Evolutionary conservation across 345 rosid species (phyloP).

Genomic region (Excoecaria cochinchinensis): DNA sequence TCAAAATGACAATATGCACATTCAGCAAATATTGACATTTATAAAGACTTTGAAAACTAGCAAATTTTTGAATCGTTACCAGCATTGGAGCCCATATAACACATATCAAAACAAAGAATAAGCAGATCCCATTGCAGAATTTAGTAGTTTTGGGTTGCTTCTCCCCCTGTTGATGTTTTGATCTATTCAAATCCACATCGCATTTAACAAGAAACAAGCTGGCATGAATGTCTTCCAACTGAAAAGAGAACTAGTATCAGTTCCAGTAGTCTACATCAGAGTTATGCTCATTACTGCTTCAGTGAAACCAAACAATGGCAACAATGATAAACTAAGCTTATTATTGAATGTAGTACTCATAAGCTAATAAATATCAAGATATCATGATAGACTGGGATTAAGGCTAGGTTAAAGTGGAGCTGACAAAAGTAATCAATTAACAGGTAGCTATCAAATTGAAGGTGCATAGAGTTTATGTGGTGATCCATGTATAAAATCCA

Average conservation of each 20-base stretch:
- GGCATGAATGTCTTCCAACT: constrained; percentile 52
- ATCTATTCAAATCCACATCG: constrained; percentile 36
- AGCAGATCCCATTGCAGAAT: constrained; percentile 46
- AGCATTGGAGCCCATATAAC: constrained; percentile 54
- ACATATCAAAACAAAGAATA: constrained; percentile 39
- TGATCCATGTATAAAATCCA: not conserved
- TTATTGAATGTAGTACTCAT: not conserved
- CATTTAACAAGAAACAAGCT: constrained; percentile 52
- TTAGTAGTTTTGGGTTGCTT: constrained; percentile 46
- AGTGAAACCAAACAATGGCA: not conserved
- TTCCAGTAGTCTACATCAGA: not conserved
- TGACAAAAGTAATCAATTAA: not conserved
- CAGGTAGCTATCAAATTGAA: not conserved
- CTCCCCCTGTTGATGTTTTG: constrained; percentile 39
- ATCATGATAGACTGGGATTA: not conserved
- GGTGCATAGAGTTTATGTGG: not conserved
- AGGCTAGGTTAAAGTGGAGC: not conserved
- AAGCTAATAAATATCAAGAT: not conserved
- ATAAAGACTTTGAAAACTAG: not conserved
- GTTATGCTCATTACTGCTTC: not conserved
- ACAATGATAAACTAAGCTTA: not conserved
- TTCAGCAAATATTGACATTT: not conserved
- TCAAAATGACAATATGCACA: not conserved
- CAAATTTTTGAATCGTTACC: constrained; percentile 29
- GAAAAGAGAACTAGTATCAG: constrained; percentile 13